Base-by-base conservation (phyloP, 345 rosid species). In the Euphorbia pulcherrima region DNA sequence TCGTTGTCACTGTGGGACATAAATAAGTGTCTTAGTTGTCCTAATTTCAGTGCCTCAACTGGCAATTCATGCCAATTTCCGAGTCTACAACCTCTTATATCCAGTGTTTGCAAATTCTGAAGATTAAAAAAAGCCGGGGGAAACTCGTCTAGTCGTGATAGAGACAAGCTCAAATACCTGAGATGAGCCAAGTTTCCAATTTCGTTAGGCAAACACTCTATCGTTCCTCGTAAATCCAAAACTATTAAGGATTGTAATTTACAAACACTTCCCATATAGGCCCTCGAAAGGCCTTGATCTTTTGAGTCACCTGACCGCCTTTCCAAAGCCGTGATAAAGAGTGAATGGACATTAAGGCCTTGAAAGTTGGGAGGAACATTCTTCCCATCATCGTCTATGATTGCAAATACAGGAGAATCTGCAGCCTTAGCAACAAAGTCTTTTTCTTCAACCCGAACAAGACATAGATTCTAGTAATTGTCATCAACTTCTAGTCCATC, bases 21-120 rank as follows among this genome's bases (percentile, higher is more conserved):
- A 0, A 57, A n/a, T 18, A 65, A 58, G 39, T 64, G 75, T 35
- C 75, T 72, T 65, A 72, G 27, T n/a, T 48, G 58, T n/a, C 48
- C 35, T 51, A 64, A 29, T 53, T 23, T 33, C 30, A 68, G 24
- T 0, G 60, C 39, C 51, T 68, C 37, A 16, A 8, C n/a, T 9
- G 70, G 62, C 37, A 67, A 28, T 24, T 54, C 57, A 21, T 53
- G 57, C 28, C 28, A 21, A 53, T 53, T 53, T 53, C 57, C 57
- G 1, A 53, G 57, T 20, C 57, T 8, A 13, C 57, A 53, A 23
- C 28, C 5, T 16, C 57, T 53, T 53, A 53, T 7, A 21, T 53
- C 57, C 24, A 53, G n/a, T 7, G 57, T 53, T 53, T 23, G 57
- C 23, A 53, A 12, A 0, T 53, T 8, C 57, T 53, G 57, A 53